Percentiles rank a stretch among this genome's conserved stretches.
phyloP scores from a whole-genome alignment of 2,329 filamentous ascomycete species.

The Macroventuria anomochaeta region DNA sequence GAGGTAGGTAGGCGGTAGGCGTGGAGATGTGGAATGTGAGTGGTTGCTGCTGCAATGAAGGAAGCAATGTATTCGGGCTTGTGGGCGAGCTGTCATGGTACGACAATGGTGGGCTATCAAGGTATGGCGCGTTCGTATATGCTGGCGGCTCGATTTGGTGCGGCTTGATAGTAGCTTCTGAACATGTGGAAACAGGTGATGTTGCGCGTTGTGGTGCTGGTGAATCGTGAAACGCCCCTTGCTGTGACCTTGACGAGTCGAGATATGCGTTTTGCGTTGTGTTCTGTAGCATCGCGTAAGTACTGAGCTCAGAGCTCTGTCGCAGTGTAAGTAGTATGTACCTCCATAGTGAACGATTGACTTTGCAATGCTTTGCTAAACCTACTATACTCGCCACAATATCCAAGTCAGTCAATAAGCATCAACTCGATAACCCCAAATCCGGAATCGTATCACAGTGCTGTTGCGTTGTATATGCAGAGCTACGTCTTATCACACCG shows the following conservation, averaged over 20 bases:
- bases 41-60: background rate
- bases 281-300: slow-evolving; percentile 5
- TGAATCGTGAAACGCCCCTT: background rate
- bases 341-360: slow-evolving; percentile 12
- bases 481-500: background rate
- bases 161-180: background rate
- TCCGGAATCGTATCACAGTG: background rate
- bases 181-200: background rate
- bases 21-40: background rate
- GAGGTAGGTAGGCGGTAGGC: background rate
- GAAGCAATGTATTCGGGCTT: background rate
- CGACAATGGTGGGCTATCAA: slow-evolving; percentile 1
- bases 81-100: slow-evolving; percentile 18
- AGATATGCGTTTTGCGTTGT: background rate
- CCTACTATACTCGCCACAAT: background rate
- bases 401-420: slow-evolving; percentile 6
- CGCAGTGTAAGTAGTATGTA: background rate
- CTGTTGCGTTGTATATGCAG: slow-evolving; percentile 12
- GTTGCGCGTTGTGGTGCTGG: background rate
- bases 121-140: slow-evolving; percentile 1
- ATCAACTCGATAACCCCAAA: background rate
- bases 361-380: slow-evolving; percentile 4
- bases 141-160: slow-evolving; percentile 2
- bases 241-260: background rate
- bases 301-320: background rate